phyloP scores from a whole-genome alignment of 2,329 filamentous ascomycete genomes.

The Colletotrichum agaves region DNA sequence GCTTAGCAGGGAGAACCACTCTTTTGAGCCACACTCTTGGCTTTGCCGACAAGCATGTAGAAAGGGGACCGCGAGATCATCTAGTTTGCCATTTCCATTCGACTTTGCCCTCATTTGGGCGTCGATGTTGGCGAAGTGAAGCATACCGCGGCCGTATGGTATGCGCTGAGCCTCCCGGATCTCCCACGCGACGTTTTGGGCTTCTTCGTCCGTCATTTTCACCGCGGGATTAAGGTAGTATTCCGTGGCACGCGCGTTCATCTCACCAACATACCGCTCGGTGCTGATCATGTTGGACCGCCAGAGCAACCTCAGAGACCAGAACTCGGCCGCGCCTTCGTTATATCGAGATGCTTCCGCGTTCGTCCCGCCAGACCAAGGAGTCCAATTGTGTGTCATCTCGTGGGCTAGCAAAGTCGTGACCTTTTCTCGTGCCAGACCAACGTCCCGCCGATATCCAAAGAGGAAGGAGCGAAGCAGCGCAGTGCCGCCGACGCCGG shows the following conservation, averaged over 20 bases:
- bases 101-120: conserved; percentile 8
- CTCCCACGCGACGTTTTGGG: not conserved
- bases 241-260: not conserved
- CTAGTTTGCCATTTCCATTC: not conserved
- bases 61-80: conserved; percentile 3
- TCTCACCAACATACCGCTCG: not conserved
- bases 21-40: not conserved
- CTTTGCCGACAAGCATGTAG: not conserved
- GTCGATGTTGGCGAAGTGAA: conserved; percentile 8
- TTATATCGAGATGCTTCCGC: conserved; percentile 23
- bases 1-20: conserved; percentile 5
- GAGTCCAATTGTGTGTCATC: conserved; percentile 18
- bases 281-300: not conserved
- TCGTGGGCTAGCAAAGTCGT: conserved; percentile 11
- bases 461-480: conserved; percentile 15
- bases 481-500: conserved; percentile 8
- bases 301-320: conserved; percentile 21
- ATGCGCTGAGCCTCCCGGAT: conserved; percentile 9
- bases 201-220: conserved; percentile 11
- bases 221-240: conserved; percentile 13
- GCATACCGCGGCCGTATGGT: conserved; percentile 1
- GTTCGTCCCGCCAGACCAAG: not conserved
- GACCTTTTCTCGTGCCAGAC: not conserved
- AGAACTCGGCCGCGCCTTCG: conserved; percentile 22
- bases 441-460: not conserved